Conservation (phyloP, 768 basidiomycete genomes). For the Mycena rosella region DNA sequence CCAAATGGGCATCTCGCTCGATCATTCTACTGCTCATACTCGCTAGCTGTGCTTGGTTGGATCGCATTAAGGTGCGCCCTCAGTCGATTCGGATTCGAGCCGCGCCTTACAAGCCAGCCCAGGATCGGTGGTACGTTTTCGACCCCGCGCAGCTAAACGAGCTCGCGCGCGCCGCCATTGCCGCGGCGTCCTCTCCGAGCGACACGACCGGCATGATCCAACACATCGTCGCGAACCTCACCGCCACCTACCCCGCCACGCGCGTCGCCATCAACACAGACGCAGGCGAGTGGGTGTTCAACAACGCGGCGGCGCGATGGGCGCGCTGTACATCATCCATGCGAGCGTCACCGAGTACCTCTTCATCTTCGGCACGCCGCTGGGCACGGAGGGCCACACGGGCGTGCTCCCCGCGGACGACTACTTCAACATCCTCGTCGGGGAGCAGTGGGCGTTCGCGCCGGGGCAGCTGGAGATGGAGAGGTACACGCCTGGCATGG, state of each 20-base stretch:
- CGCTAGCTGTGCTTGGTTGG: conserved; percentile 13
- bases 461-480: conserved; percentile 89
- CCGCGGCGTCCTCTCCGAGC: conserved; percentile 47
- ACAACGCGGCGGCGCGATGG: conserved; percentile 98
- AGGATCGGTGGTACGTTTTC: conserved; percentile 52
- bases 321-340: conserved; percentile 97
- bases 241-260: conserved; percentile 72
- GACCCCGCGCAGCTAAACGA: conserved; percentile 78
- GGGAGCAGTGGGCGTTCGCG: conserved; percentile 95
- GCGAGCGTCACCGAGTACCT: conserved; percentile 97
- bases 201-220: conserved; percentile 81
- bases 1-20: conserved; percentile 16
- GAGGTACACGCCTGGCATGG: conserved; percentile 84
- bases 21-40: conserved; percentile 16
- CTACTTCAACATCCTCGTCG: conserved; percentile 95
- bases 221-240: conserved; percentile 86
- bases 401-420: conserved; percentile 97
- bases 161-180: conserved; percentile 81
- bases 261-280: conserved; percentile 68
- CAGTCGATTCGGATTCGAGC: not conserved
- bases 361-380: conserved; percentile 94
- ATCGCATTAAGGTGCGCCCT: conserved; percentile 20
- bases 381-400: conserved; percentile 97
- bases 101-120: not conserved
- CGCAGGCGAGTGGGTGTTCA: conserved; percentile 93